phyloP scores from a whole-genome alignment of 176 grass and related monocot species.

The Triticum urartu region DNA sequence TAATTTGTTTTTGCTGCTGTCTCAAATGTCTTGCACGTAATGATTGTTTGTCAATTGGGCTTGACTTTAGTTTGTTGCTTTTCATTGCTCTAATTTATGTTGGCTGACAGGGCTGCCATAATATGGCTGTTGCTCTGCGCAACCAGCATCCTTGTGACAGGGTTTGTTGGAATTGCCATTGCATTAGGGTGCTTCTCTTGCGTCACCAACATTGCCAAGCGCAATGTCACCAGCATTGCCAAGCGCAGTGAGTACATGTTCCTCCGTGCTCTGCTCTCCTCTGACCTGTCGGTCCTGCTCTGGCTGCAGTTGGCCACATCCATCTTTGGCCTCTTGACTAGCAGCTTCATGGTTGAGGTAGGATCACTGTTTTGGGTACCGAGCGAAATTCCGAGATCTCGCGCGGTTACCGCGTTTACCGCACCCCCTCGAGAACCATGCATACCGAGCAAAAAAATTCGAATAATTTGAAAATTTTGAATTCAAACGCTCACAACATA shows the following conservation, averaged over 20 bases:
- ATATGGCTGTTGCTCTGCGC: not conserved
- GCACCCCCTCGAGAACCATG: no score
- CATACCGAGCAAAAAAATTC: no score
- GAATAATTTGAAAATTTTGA: no score
- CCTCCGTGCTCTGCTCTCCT: slow-evolving; percentile 73
- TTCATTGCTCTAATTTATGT: not conserved
- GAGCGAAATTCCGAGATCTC: no score
- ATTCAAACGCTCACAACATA: no score
- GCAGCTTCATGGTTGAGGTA: slow-evolving; percentile 78
- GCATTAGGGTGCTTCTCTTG: slow-evolving; percentile 89
- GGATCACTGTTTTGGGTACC: no score
- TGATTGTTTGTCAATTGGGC: not conserved
- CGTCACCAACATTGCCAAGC: slow-evolving; percentile 21
- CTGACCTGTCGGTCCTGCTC: slow-evolving; percentile 73
- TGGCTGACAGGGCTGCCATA: no score
- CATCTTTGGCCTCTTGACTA: slow-evolving; percentile 62
- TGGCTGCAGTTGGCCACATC: slow-evolving; percentile 77
- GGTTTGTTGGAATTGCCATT: slow-evolving; percentile 76
- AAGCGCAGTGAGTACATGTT: slow-evolving; percentile 87
- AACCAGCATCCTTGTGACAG: slow-evolving; percentile 70
- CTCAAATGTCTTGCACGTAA: not conserved
- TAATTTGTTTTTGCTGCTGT: not conserved
- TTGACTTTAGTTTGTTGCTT: not conserved
- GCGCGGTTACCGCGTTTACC: no score
- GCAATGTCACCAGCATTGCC: slow-evolving; percentile 29